These are phyloP conservation scores for cucumber (Cucumis sativus) DNA, from an alignment of 306 rosid genomes.

Conservation along the genomic window DNA sequence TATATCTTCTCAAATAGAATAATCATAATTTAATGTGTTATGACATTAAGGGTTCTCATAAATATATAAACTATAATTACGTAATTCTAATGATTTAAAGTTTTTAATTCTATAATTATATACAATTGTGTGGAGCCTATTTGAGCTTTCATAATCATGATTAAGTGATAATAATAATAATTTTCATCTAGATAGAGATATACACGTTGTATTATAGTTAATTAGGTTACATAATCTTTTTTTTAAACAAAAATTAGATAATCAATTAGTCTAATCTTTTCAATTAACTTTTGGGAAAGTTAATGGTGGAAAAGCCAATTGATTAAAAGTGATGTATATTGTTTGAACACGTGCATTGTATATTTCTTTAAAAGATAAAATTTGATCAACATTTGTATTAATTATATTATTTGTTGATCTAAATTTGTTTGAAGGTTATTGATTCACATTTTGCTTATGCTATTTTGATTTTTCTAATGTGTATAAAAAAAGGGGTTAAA, in stretches of 20 bases:
- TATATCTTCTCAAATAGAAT: too few species aligned
- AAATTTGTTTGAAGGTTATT: background rate
- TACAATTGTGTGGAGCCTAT: background rate
- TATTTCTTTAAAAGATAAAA: too few species aligned
- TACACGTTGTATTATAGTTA: too few species aligned
- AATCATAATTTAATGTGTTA: too few species aligned
- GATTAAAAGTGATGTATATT: background rate
- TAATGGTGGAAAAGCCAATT: background rate
- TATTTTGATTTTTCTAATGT: background rate
- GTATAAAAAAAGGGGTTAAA: background rate
- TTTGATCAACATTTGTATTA: background rate
- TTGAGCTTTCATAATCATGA: background rate
- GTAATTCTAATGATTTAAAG: too few species aligned
- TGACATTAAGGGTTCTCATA: too few species aligned
- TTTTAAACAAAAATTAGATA: too few species aligned
- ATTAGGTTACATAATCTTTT: too few species aligned
- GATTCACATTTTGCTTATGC: background rate
- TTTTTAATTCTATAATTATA: too few species aligned
- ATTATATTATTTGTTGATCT: background rate
- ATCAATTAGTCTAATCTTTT: background rate
- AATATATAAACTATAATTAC: too few species aligned
- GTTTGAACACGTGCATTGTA: background rate
- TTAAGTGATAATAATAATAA: background rate
- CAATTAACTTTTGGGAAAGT: background rate
- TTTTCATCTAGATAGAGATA: constrained; percentile 7